Base-by-base conservation (phyloP, 2,329 filamentous ascomycete species). In the Alternaria incomplexa region DNA sequence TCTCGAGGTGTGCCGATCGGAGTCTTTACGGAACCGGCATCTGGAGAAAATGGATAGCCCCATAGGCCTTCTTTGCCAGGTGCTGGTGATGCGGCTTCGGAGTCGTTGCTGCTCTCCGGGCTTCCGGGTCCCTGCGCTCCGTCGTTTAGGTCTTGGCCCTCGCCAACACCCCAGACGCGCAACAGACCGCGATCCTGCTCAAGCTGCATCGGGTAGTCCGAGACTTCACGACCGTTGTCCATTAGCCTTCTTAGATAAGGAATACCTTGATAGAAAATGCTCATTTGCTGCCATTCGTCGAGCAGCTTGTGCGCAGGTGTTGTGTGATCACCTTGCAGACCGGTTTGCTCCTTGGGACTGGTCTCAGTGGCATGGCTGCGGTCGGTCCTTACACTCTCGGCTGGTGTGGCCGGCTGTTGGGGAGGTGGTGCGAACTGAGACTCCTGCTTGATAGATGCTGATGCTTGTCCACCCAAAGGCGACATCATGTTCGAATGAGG, bases 281-380 rank as follows among this genome's bases (percentile, higher is more conserved):
- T 82, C 72, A 77, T 75, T 9, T 72, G 83, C 58, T 32, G 92
- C 88, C 74, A 97, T 76, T 65, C 85, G 81, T 75, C 84, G 81
- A 98, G 82, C 17, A 98, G 83, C 65, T 93, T 88, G 54, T 96
- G 92, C 1, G 93, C 93, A n/a, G 93, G 88, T 0, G 94, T 97
- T 0, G 93, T 96, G 74, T 98, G 95, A 69, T 97, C 92, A 26
- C 90, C 87, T 1, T 93, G 92, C 59, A 97, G 92, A n/a, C 75
- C 76, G 9, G 58, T 67, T 51, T 69, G 75, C 22, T 77, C 73
- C 51, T 75, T 72, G 7, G 66, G 61, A 23, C 56, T 54, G 3
- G 56, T 58, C 17, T 64, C 69, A 10, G 64, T 66, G 6, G 55
- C 46, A 43, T 65, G 69, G 26, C 73, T 73, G 40, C 67, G 67